Percentiles rank a stretch among this genome's conserved stretches.
Evolutionary conservation across 2,329 filamentous ascomycete species (phyloP).

Genomic region (Neopestalotiopsis sp.): DNA sequence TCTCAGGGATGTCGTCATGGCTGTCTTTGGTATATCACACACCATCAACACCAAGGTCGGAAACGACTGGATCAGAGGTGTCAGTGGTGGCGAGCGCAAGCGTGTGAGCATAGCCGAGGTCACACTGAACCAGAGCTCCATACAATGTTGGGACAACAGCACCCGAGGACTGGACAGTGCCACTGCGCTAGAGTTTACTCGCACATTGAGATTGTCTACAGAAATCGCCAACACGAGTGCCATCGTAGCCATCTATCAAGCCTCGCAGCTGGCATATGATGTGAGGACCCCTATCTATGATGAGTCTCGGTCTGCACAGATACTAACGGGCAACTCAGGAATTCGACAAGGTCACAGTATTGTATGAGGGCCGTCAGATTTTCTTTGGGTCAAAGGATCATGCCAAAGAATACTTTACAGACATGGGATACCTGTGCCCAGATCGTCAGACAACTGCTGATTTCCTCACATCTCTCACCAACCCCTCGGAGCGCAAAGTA

Average conservation of each 20-base stretch:
- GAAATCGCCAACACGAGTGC: constrained; percentile 17
- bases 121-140: constrained; percentile 56
- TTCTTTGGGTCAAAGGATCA: constrained; percentile 65
- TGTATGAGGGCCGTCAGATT: constrained; percentile 71
- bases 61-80: constrained; percentile 72
- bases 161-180: constrained; percentile 77
- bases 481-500: constrained; percentile 65
- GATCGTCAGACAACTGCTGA: constrained; percentile 69
- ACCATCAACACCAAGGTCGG: constrained; percentile 72
- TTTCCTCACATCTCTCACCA: constrained; percentile 69
- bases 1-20: constrained; percentile 56
- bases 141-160: constrained; percentile 75
- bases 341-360: constrained; percentile 50
- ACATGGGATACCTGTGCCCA: constrained; percentile 65
- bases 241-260: constrained; percentile 22
- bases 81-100: constrained; percentile 76
- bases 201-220: constrained; percentile 59
- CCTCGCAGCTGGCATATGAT: constrained; percentile 10
- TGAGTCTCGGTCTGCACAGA: not conserved
- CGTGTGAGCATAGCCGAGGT: constrained; percentile 69
- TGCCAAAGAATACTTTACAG: constrained; percentile 66
- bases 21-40: constrained; percentile 68
- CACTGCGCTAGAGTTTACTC: constrained; percentile 78
- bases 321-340: not conserved
- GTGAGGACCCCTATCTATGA: not conserved